Evolutionary conservation across 345 rosid species (phyloP).

Genomic region (Acer saccharum): DNA sequence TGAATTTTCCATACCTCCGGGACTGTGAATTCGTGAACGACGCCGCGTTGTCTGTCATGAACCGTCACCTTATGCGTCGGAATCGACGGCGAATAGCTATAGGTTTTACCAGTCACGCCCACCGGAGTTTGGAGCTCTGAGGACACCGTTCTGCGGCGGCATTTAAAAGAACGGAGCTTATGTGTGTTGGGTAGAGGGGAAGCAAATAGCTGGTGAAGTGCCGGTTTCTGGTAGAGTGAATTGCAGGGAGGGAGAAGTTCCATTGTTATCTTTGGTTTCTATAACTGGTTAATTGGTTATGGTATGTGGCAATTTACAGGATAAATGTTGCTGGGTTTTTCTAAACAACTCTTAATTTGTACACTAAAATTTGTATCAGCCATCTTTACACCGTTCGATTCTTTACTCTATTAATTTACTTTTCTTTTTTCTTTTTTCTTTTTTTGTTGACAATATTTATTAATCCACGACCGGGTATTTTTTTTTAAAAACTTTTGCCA

Average conservation of each 20-base stretch:
- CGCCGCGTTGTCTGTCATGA: slow-evolving; percentile 79
- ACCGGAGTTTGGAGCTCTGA: slow-evolving; percentile 54
- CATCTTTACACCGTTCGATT: background rate
- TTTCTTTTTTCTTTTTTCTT: too few relatives aligned
- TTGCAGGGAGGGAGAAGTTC: slow-evolving; percentile 46
- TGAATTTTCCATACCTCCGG: slow-evolving; percentile 64
- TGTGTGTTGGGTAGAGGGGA: slow-evolving; percentile 17
- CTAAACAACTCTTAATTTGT: background rate
- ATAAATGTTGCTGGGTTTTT: background rate
- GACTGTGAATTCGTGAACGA: slow-evolving; percentile 77
- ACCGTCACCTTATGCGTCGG: slow-evolving; percentile 85
- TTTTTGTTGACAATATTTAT: too few relatives aligned
- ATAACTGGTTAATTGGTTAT: background rate
- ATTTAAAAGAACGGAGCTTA: slow-evolving; percentile 18
- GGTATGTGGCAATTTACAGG: slow-evolving; percentile 8
- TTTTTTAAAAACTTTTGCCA: too few relatives aligned
- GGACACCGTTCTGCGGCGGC: slow-evolving; percentile 36
- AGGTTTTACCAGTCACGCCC: too few relatives aligned
- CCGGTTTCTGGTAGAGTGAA: slow-evolving; percentile 25
- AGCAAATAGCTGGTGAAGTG: slow-evolving; percentile 20
- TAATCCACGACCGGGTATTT: too few relatives aligned
- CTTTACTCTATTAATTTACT: too few relatives aligned
- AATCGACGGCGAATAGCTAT: slow-evolving; percentile 25
- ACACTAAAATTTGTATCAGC: background rate
- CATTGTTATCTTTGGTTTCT: slow-evolving; percentile 30